Base-by-base conservation (phyloP, 2,329 filamentous ascomycete genomes). In the Chaetomium sp. region DNA sequence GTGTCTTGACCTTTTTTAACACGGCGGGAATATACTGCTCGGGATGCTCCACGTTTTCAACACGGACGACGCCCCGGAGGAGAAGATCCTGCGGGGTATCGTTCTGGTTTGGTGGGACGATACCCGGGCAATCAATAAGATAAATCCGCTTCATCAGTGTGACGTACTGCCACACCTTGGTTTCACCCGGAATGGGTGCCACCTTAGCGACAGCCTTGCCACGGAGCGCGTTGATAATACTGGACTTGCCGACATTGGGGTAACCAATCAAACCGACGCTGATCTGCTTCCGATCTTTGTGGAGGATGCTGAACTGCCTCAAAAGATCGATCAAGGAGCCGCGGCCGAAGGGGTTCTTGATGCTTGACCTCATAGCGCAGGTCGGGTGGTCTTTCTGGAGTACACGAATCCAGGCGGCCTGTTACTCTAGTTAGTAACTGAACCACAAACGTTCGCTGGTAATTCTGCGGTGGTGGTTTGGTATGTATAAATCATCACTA, bases 151-250 rank as follows among this genome's bases (percentile, higher is more conserved):
- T 89, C 86, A 91, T 91, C 59, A 97, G 73, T 2, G 91, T 96
- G 63, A 96, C 90, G 68, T 96, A 96, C 70, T 96, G 92, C 92
- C 94, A 97, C 35, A 96, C 88, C 73, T 96, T 97, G 37, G 92
- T 97, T 76, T 96, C 61, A 47, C 63, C 94, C 6, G 94, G 92
- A 59, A 97, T 96, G 5, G 92, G 94, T 6, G 94, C 94, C 3
- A 95, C 90, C 12, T 80, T 94, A 74, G 91, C 91, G 42, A 96
- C 91, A 70, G 94, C 91, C 77, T 96, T 97, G 71, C 91, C 92
- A 46, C 91, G 82, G 2, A 99, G 76, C 0, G 92, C 96, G 74
- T 99, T 99, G 74, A 99, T 97, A 63, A 99, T 94, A 44, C 89
- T 94, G 3, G 89, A 95, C 72, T 99, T 99, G 65, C 94, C 94